These are phyloP conservation scores for Lasiodiplodia sp. DNA, from an alignment of 2,329 filamentous ascomycete genomes.

Conservation along the genomic window DNA sequence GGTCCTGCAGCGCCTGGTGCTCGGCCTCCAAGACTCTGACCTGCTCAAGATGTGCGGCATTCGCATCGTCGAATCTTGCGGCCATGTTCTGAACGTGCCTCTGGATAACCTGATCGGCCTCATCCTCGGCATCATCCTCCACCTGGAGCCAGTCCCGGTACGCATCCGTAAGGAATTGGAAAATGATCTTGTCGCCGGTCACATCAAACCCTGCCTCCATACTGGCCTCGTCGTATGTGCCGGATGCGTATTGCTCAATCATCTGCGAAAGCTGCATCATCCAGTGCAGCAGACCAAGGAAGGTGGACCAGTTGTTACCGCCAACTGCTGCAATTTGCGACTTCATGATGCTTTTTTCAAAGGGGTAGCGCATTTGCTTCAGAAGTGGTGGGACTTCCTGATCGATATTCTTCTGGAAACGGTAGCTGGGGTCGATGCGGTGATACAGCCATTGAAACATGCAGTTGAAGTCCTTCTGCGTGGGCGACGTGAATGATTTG, in stretches of 20 bases:
- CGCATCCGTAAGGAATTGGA: slow-evolving; percentile 86
- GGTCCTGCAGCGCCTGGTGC: slow-evolving; percentile 78
- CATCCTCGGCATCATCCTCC: slow-evolving; percentile 75
- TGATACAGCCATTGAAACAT: slow-evolving; percentile 99
- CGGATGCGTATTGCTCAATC: slow-evolving; percentile 80
- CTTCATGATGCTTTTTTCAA: slow-evolving; percentile 94
- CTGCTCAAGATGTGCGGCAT: slow-evolving; percentile 84
- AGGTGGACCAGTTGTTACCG: slow-evolving; percentile 96
- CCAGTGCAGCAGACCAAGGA: slow-evolving; percentile 94
- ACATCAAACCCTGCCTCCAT: slow-evolving; percentile 88
- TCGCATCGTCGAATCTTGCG: slow-evolving; percentile 81
- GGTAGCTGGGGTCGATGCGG: slow-evolving; percentile 91
- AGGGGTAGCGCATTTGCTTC: slow-evolving; percentile 93
- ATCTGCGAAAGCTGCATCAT: slow-evolving; percentile 98
- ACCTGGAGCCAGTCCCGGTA: slow-evolving; percentile 95
- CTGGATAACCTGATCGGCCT: slow-evolving; percentile 82
- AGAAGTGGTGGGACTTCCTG: slow-evolving; percentile 91
- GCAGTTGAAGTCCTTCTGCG: slow-evolving; percentile 96
- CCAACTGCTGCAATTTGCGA: slow-evolving; percentile 94
- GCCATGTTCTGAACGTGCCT: slow-evolving; percentile 92
- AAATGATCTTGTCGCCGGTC: slow-evolving; percentile 89
- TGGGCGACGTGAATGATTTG: slow-evolving; percentile 91
- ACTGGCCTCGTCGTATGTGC: slow-evolving; percentile 89
- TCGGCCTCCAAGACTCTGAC: slow-evolving; percentile 87
- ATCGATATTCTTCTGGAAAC: slow-evolving; percentile 93